A percentile compares a stretch with the other conserved stretches of the same genome.
phyloP scores from a whole-genome alignment of 495 filamentous ascomycete species.

The Xylaria telfairii region DNA sequence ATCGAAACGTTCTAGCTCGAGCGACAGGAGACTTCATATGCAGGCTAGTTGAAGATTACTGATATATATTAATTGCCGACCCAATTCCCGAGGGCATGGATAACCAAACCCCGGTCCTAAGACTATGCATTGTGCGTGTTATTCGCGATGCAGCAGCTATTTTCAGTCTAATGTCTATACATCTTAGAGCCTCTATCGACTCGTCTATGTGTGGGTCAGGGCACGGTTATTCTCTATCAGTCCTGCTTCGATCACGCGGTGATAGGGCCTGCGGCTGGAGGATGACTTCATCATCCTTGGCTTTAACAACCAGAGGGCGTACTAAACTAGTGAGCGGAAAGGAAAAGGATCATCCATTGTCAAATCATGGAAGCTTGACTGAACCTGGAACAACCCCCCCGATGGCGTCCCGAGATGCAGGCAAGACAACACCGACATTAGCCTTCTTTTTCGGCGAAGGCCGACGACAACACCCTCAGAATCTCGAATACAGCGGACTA shows the following conservation, averaged over 20 bases:
- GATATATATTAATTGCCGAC: constrained; percentile 16
- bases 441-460: constrained; percentile 18
- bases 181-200: constrained; percentile 2
- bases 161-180: background rate
- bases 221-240: background rate
- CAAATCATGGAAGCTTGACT: constrained; percentile 10
- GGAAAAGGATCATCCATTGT: background rate
- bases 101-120: background rate
- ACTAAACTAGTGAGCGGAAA: background rate
- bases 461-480: background rate
- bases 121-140: background rate
- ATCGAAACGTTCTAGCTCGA: background rate
- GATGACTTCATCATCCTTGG: constrained; percentile 20
- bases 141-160: background rate
- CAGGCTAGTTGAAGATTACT: constrained; percentile 12
- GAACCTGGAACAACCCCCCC: background rate
- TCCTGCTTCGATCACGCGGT: constrained; percentile 9
- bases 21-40: constrained; percentile 17
- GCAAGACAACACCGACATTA: background rate
- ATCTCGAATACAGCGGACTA: background rate
- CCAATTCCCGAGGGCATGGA: constrained; percentile 18
- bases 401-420: constrained; percentile 4
- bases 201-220: constrained; percentile 1
- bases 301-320: background rate
- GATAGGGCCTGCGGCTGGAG: background rate